Evolutionary conservation across 495 filamentous ascomycete species (phyloP).

Genomic region (Aspergillus baeticus): DNA sequence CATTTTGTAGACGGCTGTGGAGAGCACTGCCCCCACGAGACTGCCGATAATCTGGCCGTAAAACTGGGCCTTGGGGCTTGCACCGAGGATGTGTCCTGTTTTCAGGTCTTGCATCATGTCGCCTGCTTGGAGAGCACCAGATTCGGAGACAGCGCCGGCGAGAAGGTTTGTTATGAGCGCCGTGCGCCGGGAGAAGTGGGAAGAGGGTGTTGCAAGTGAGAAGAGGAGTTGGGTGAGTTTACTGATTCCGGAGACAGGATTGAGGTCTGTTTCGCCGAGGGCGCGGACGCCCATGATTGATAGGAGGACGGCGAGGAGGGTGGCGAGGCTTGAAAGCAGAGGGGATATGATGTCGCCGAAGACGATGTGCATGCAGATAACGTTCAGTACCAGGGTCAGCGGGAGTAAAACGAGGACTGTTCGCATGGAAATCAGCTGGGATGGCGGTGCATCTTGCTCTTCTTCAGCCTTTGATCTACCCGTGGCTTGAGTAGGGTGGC

Average conservation of each 20-base stretch:
- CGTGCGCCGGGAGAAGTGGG: constrained; percentile 54
- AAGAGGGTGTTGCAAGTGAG: constrained; percentile 77
- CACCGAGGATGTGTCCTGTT: constrained; percentile 89
- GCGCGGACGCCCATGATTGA: constrained; percentile 96
- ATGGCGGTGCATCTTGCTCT: constrained; percentile 74
- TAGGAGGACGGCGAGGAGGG: constrained; percentile 82
- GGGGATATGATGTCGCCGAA: constrained; percentile 65
- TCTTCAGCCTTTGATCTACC: constrained; percentile 20
- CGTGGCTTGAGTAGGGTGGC: constrained; percentile 6
- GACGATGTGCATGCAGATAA: constrained; percentile 72
- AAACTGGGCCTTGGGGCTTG: constrained; percentile 92
- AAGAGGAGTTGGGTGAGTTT: constrained; percentile 97
- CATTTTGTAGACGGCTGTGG: constrained; percentile 83
- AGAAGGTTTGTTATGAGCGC: constrained; percentile 90
- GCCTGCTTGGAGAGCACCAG: constrained; percentile 90
- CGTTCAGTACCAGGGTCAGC: constrained; percentile 74
- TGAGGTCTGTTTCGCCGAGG: constrained; percentile 93
- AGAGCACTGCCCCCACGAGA: constrained; percentile 82
- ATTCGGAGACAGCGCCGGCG: constrained; percentile 84
- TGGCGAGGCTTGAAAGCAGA: constrained; percentile 74
- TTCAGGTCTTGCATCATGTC: constrained; percentile 99
- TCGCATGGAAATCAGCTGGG: constrained; percentile 74
- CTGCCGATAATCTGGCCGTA: constrained; percentile 93
- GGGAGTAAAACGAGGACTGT: constrained; percentile 73
- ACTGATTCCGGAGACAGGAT: constrained; percentile 93